Conservation (phyloP, 805 yeast species). For the Candida manassasensis region DNA sequence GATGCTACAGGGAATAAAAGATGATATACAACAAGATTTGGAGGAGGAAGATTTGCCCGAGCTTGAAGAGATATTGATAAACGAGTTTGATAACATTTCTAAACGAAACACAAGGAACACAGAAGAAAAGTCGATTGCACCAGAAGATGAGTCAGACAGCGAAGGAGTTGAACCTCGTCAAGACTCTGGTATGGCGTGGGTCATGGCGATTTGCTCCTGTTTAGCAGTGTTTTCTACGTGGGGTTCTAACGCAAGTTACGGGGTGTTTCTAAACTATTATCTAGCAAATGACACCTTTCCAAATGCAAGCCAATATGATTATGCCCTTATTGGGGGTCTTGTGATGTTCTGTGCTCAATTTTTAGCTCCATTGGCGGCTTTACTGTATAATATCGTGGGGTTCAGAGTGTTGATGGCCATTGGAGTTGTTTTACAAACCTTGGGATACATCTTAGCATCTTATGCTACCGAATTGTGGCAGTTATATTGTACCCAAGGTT, state of each 20-base stretch:
- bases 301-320: slow-evolving; percentile 37
- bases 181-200: slow-evolving; percentile 39
- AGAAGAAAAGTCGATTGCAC: not conserved
- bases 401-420: slow-evolving; percentile 39
- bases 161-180: slow-evolving; percentile 4
- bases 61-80: slow-evolving; percentile 13
- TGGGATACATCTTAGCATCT: slow-evolving; percentile 44
- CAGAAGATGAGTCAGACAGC: not conserved
- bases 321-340: slow-evolving; percentile 45
- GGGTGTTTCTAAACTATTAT: slow-evolving; percentile 50
- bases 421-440: slow-evolving; percentile 40
- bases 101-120: slow-evolving; percentile 7
- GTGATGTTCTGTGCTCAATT: slow-evolving; percentile 50
- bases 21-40: slow-evolving; percentile 17
- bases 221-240: slow-evolving; percentile 42
- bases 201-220: slow-evolving; percentile 45
- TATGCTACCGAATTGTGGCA: slow-evolving; percentile 44
- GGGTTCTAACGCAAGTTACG: slow-evolving; percentile 54
- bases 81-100: slow-evolving; percentile 15
- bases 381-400: slow-evolving; percentile 44
- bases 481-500: slow-evolving; percentile 44
- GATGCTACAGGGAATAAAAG: slow-evolving; percentile 15
- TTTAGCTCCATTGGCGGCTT: slow-evolving; percentile 44
- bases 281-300: slow-evolving; percentile 27
- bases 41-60: slow-evolving; percentile 9